A percentile compares a stretch with the other conserved stretches of the same genome.
Conservation (phyloP, 352 stramenopile genomes). For the Globisporangium sylvaticum region DNA sequence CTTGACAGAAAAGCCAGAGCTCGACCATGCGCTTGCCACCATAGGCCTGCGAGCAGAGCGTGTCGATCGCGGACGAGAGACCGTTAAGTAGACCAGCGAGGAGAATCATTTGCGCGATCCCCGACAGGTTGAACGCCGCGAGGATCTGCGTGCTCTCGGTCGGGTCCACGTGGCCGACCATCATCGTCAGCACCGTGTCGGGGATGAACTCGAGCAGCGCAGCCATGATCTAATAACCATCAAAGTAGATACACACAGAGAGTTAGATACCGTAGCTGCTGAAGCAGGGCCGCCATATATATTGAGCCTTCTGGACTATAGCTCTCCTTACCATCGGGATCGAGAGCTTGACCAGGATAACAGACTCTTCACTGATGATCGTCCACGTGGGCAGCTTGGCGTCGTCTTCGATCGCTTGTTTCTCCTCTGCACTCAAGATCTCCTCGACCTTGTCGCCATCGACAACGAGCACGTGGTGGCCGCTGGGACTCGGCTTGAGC, state of each 20-base stretch:
- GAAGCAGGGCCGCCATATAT: not conserved
- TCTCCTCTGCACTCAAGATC: not conserved
- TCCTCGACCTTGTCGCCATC: not conserved
- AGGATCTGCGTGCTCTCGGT: not conserved
- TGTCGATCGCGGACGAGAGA: conserved; percentile 73
- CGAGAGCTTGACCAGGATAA: not conserved
- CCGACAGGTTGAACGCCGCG: not conserved
- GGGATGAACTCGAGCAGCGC: not conserved
- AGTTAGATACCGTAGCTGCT: not conserved
- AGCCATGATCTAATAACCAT: not conserved
- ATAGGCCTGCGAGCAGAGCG: conserved; percentile 67
- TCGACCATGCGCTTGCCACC: conserved; percentile 51
- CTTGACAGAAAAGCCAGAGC: conserved; percentile 47
- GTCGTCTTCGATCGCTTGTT: not conserved
- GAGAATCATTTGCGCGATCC: not conserved
- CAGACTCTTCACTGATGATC: not conserved
- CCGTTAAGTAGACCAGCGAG: not conserved
- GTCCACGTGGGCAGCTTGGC: not conserved
- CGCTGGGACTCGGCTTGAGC: not conserved
- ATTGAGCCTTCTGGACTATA: not conserved
- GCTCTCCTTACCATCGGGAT: not conserved
- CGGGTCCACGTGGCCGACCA: not conserved
- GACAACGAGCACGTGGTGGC: not conserved
- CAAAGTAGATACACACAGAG: not conserved
- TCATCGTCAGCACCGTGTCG: not conserved